Evolutionary conservation across 2,329 filamentous ascomycete genomes (phyloP).

Genomic region (Neoarthrinium moseri): DNA sequence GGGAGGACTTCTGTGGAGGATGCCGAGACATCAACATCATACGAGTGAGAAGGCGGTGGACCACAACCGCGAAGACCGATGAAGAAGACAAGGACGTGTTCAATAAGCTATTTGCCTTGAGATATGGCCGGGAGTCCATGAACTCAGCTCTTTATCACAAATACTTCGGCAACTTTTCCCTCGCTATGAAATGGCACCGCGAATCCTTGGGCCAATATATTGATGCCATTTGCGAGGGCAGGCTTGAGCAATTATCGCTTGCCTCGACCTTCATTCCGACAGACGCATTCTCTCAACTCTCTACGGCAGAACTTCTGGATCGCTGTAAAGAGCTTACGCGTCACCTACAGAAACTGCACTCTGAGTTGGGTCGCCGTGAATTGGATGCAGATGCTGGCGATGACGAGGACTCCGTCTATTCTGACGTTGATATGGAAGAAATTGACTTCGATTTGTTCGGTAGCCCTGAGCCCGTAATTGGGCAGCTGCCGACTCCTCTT

Average conservation of each 20-base stretch:
- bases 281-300: not conserved
- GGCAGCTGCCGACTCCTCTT: not conserved
- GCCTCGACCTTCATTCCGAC: not conserved
- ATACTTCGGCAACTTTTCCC: not conserved
- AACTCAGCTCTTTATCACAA: constrained; percentile 1
- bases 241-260: not conserved
- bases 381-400: not conserved
- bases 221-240: constrained; percentile 2
- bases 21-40: constrained; percentile 1
- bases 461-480: not conserved
- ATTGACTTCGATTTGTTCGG: not conserved
- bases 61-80: not conserved
- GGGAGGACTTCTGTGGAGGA: not conserved
- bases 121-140: constrained; percentile 1
- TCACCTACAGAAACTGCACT: constrained; percentile 3
- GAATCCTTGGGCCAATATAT: not conserved
- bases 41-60: not conserved
- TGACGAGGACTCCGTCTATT: not conserved
- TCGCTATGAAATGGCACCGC: constrained; percentile 1
- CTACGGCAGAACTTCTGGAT: not conserved
- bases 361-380: not conserved
- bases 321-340: constrained; percentile 1
- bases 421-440: constrained; percentile 4
- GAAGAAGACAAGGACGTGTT: constrained; percentile 4
- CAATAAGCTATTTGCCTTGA: not conserved